Conservation (phyloP, 306 rosid genomes). For the Carpinus fangiana region DNA sequence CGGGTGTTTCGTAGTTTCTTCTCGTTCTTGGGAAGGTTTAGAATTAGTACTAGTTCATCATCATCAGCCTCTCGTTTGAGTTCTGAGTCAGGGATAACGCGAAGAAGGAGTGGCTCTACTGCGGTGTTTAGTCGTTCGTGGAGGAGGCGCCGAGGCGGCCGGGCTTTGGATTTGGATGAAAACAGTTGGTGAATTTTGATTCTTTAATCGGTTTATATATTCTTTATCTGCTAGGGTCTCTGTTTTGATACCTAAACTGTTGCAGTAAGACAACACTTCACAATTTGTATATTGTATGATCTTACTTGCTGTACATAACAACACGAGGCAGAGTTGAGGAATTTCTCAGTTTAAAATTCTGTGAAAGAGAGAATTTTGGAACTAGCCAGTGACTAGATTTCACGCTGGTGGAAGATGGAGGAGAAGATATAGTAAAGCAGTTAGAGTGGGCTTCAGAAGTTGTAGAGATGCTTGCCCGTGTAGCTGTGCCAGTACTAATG, state of each 20-base stretch:
- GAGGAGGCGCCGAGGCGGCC: constrained; percentile 39
- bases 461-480: constrained; percentile 12
- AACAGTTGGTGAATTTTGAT: constrained; percentile 34
- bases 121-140: constrained; percentile 42
- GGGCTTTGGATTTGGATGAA: constrained; percentile 32
- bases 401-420: constrained; percentile 16
- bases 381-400: constrained; percentile 17
- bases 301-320: constrained; percentile 44
- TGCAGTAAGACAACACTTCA: constrained; percentile 25
- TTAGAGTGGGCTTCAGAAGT: constrained; percentile 22
- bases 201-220: constrained; percentile 9
- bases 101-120: constrained; percentile 42
- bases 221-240: background rate
- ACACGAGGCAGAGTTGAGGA: constrained; percentile 28
- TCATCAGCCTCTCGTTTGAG: constrained; percentile 37
- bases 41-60: constrained; percentile 29
- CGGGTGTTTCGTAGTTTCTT: constrained; percentile 37
- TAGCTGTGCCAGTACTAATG: constrained; percentile 8
- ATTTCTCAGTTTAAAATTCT: constrained; percentile 20
- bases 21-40: constrained; percentile 50
- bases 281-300: constrained; percentile 18
- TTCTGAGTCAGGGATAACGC: constrained; percentile 10
- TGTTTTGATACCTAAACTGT: background rate
- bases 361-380: constrained; percentile 27
- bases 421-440: constrained; percentile 17